phyloP scores from a whole-genome alignment of 371 early-diverging fungal species.

The Circinella umbellata region DNA sequence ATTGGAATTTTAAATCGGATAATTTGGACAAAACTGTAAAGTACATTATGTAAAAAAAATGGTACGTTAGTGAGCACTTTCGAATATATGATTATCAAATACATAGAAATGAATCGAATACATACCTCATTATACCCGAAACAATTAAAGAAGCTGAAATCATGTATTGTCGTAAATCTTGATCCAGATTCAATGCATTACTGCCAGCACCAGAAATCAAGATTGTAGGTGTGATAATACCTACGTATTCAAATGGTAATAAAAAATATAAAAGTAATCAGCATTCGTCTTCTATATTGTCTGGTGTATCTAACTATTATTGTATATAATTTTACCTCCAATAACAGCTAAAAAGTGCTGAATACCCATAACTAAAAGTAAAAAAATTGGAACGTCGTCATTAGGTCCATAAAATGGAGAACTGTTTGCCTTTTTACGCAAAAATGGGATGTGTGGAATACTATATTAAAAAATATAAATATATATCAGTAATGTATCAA shows the following conservation, averaged over 20 bases:
- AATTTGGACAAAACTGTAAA: slow-evolving; percentile 51
- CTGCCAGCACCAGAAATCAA: slow-evolving; percentile 54
- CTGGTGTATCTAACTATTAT: no score
- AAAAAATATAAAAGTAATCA: no score
- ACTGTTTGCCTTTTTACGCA: slow-evolving; percentile 13
- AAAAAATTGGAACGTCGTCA: slow-evolving; percentile 34
- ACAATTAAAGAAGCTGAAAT: slow-evolving; percentile 56
- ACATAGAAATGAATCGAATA: slow-evolving; percentile 7
- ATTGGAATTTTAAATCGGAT: slow-evolving; percentile 51
- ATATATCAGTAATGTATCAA: no score
- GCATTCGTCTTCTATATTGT: no score
- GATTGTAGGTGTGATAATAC: slow-evolving; percentile 52
- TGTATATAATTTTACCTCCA: slow-evolving; percentile 27
- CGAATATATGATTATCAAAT: not conserved
- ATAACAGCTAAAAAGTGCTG: slow-evolving; percentile 55
- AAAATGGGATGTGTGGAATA: slow-evolving; percentile 36
- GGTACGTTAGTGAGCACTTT: no score
- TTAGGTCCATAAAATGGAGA: slow-evolving; percentile 40
- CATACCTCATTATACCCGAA: slow-evolving; percentile 36
- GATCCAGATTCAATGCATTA: slow-evolving; percentile 50
- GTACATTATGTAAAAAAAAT: not conserved
- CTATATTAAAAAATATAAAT: slow-evolving; percentile 4
- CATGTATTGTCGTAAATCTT: slow-evolving; percentile 52
- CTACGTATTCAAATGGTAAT: no score
- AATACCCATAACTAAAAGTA: slow-evolving; percentile 36